A percentile compares a stretch with the other conserved stretches of the same genome.
These are phyloP conservation scores for Penicillium nucicola DNA, from an alignment of 495 filamentous ascomycete genomes.

Conservation along the genomic window DNA sequence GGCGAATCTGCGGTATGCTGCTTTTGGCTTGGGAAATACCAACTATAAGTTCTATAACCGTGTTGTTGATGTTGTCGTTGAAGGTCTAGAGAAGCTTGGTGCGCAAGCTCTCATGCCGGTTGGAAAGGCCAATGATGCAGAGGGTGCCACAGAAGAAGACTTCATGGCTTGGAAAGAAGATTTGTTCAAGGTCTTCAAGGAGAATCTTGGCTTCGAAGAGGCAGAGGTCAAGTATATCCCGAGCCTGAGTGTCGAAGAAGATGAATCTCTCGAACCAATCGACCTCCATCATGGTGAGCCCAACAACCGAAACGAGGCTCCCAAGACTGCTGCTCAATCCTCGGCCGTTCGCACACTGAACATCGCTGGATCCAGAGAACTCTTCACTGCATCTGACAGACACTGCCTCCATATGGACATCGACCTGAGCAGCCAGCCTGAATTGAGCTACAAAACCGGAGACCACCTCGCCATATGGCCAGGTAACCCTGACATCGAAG, in stretches of 20 bases:
- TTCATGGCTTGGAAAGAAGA: slow-evolving; percentile 50
- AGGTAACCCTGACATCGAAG: slow-evolving; percentile 57
- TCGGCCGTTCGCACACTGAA: slow-evolving; percentile 31
- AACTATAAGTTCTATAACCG: slow-evolving; percentile 53
- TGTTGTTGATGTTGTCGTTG: slow-evolving; percentile 40
- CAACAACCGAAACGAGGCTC: slow-evolving; percentile 12
- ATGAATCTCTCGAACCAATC: slow-evolving; percentile 33
- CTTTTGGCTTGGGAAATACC: slow-evolving; percentile 48
- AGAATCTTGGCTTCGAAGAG: slow-evolving; percentile 36
- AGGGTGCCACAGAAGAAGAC: slow-evolving; percentile 48
- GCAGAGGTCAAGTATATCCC: slow-evolving; percentile 38
- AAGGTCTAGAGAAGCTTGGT: slow-evolving; percentile 32
- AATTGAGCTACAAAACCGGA: slow-evolving; percentile 64
- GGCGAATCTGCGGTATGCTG: slow-evolving; percentile 36
- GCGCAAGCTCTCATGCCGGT: slow-evolving; percentile 37
- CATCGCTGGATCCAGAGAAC: slow-evolving; percentile 33
- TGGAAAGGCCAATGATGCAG: slow-evolving; percentile 45
- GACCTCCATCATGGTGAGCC: slow-evolving; percentile 43
- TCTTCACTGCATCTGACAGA: slow-evolving; percentile 33
- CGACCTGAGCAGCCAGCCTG: slow-evolving; percentile 39
- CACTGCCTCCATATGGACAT: slow-evolving; percentile 52
- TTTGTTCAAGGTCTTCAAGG: slow-evolving; percentile 36
- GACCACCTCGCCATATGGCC: slow-evolving; percentile 77
- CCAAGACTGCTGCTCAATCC: slow-evolving; percentile 25
- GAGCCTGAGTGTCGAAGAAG: slow-evolving; percentile 35